Evolutionary conservation across 441 rosid species (phyloP).

Genomic region (Cnidoscolus chayamansa): DNA sequence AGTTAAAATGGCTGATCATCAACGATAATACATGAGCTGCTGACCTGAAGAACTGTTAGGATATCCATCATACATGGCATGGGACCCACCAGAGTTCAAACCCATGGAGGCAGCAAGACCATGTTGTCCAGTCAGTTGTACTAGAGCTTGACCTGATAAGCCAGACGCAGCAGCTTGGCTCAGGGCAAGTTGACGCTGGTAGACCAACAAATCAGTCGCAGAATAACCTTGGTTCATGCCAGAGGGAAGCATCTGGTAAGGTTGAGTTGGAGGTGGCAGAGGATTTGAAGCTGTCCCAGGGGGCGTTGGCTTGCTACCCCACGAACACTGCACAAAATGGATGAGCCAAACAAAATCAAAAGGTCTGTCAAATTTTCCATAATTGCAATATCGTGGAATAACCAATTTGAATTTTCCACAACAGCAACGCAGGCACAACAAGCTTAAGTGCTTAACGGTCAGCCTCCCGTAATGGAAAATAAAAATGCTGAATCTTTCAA

Average conservation of each 20-base stretch:
- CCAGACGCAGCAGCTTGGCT: constrained; percentile 40
- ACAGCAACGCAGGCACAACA: not conserved
- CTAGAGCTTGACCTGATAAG: constrained; percentile 37
- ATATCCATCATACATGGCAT: constrained; percentile 9
- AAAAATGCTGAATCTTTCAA: not conserved
- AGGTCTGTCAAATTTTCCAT: not conserved
- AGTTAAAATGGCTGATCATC: not conserved
- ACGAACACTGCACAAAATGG: constrained; percentile 53
- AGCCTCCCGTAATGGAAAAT: not conserved
- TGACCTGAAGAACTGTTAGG: constrained; percentile 7
- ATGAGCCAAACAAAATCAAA: constrained; percentile 4
- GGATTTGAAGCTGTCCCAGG: constrained; percentile 81
- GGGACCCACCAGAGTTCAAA: constrained; percentile 13
- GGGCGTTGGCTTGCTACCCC: constrained; percentile 86
- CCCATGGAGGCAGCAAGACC: constrained; percentile 29
- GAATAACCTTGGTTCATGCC: constrained; percentile 43
- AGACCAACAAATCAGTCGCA: constrained; percentile 62
- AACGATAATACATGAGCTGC: constrained; percentile 15
- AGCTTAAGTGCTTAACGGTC: not conserved
- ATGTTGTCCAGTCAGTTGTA: constrained; percentile 39
- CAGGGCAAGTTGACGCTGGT: constrained; percentile 67
- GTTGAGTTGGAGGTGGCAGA: constrained; percentile 65
- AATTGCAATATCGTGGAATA: not conserved
- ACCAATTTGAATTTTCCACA: not conserved
- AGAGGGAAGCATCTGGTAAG: constrained; percentile 27